Percentiles rank a stretch among this genome's conserved stretches.
Evolutionary conservation across 1,139 yeast genomes (phyloP).

Genomic region (Cylindricascospora bacillispora): DNA sequence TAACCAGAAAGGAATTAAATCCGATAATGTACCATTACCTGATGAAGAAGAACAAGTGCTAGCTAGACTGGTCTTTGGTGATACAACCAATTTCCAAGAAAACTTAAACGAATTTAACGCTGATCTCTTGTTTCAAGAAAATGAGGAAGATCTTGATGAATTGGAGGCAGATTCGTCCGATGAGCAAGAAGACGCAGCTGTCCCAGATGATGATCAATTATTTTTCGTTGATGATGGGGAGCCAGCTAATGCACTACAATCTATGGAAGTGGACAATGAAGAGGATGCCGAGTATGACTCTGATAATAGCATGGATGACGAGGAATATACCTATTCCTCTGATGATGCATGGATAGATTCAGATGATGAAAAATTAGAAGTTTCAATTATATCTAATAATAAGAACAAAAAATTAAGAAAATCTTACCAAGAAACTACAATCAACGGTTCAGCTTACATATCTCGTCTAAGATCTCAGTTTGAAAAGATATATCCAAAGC

Average conservation of each 20-base stretch:
- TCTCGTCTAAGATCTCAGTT: slow-evolving; percentile 70
- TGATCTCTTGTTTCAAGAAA: slow-evolving; percentile 35
- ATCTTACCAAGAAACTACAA: slow-evolving; percentile 42
- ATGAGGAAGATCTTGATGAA: slow-evolving; percentile 26
- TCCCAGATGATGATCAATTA: slow-evolving; percentile 43
- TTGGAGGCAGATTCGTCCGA: slow-evolving; percentile 27
- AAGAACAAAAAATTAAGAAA: slow-evolving; percentile 62
- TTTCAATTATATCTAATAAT: slow-evolving; percentile 50
- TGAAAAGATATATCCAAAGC: slow-evolving; percentile 77
- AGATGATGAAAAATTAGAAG: slow-evolving; percentile 66
- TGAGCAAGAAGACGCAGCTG: slow-evolving; percentile 24
- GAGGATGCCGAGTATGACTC: slow-evolving; percentile 27
- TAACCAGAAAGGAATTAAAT: too few species aligned
- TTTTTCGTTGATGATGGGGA: slow-evolving; percentile 53
- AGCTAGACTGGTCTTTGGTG: slow-evolving; percentile 86
- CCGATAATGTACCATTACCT: slow-evolving; percentile 50
- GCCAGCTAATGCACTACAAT: slow-evolving; percentile 9
- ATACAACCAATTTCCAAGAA: slow-evolving; percentile 60
- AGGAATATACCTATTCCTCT: slow-evolving; percentile 29
- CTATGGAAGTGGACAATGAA: slow-evolving; percentile 16
- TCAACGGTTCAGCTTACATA: slow-evolving; percentile 58
- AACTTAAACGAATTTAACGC: slow-evolving; percentile 47
- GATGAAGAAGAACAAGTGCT: slow-evolving; percentile 71
- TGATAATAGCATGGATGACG: slow-evolving; percentile 25
- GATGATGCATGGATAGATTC: slow-evolving; percentile 79